Evolutionary conservation across 257 asterid species (phyloP).

Genomic region (Solanum stenotomum): DNA sequence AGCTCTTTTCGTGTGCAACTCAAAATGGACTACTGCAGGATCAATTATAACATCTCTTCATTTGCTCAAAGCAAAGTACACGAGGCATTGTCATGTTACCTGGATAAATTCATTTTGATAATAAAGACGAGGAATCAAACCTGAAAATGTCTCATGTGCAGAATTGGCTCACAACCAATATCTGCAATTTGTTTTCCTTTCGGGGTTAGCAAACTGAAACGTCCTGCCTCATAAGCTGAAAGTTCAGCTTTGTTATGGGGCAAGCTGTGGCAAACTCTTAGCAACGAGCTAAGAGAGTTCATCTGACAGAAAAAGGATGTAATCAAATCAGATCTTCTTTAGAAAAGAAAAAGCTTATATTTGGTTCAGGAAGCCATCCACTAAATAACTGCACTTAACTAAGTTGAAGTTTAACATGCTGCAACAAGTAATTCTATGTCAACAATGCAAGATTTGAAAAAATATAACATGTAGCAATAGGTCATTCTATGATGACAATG

Average conservation of each 20-base stretch:
- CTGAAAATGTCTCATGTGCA: constrained; percentile 97
- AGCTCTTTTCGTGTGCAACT: neutral
- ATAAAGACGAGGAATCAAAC: constrained; percentile 19
- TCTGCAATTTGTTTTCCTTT: constrained; percentile 81
- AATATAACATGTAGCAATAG: neutral
- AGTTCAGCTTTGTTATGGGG: constrained; percentile 47
- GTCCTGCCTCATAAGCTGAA: constrained; percentile 67
- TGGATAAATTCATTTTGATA: neutral
- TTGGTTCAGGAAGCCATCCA: neutral
- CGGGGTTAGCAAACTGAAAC: constrained; percentile 74
- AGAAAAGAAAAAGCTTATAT: neutral
- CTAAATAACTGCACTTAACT: neutral
- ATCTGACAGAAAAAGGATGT: constrained; percentile 30
- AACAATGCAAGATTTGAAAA: neutral
- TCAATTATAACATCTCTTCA: neutral
- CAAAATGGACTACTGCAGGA: neutral
- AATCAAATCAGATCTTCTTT: neutral
- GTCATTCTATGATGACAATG: neutral
- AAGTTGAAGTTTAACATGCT: neutral
- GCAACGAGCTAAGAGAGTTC: constrained; percentile 84
- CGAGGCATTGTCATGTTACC: neutral
- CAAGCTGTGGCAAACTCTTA: constrained; percentile 60
- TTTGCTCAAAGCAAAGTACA: neutral
- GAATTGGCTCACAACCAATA: constrained; percentile 94
- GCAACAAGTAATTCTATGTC: neutral